Evolutionary conservation across 2,329 filamentous ascomycete species (phyloP).

Genomic region (Penicillium italicum): DNA sequence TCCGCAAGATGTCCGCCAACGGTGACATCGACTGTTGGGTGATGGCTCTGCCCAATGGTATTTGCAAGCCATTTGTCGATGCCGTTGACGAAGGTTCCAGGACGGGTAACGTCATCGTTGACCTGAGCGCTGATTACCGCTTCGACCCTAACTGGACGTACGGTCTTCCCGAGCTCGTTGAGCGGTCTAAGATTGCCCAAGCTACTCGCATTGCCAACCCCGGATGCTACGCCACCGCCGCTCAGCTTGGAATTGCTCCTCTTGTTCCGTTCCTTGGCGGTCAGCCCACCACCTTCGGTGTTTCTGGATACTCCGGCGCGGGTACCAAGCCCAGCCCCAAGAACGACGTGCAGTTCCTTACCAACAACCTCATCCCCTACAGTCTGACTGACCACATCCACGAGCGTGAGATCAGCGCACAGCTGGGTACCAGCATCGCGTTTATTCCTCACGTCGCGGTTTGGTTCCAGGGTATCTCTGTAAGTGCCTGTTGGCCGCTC

Average conservation of each 20-base stretch:
- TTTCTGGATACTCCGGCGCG: constrained; percentile 90
- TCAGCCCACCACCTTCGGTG: constrained; percentile 79
- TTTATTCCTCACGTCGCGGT: constrained; percentile 94
- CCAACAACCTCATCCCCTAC: constrained; percentile 87
- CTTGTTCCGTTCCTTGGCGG: constrained; percentile 74
- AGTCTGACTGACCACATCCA: constrained; percentile 91
- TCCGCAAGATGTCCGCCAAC: constrained; percentile 76
- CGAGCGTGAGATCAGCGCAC: constrained; percentile 80
- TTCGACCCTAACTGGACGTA: constrained; percentile 87
- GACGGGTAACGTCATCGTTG: constrained; percentile 73
- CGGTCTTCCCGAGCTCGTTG: constrained; percentile 80
- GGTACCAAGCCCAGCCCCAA: constrained; percentile 92
- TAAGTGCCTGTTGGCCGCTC: constrained; percentile 30
- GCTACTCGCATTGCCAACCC: constrained; percentile 85
- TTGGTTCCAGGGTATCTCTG: constrained; percentile 93
- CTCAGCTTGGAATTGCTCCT: constrained; percentile 83
- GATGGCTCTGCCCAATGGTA: constrained; percentile 92
- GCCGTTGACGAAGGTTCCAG: constrained; percentile 71
- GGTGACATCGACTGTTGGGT: constrained; percentile 94
- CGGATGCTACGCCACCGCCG: constrained; percentile 91
- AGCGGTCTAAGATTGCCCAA: constrained; percentile 70
- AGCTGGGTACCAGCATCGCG: constrained; percentile 69
- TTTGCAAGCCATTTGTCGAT: constrained; percentile 90
- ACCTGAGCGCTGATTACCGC: constrained; percentile 94
- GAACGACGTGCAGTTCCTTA: constrained; percentile 81